These are phyloP conservation scores for Brassica nigra DNA, from an alignment of 345 rosid genomes.

Conservation along the genomic window DNA sequence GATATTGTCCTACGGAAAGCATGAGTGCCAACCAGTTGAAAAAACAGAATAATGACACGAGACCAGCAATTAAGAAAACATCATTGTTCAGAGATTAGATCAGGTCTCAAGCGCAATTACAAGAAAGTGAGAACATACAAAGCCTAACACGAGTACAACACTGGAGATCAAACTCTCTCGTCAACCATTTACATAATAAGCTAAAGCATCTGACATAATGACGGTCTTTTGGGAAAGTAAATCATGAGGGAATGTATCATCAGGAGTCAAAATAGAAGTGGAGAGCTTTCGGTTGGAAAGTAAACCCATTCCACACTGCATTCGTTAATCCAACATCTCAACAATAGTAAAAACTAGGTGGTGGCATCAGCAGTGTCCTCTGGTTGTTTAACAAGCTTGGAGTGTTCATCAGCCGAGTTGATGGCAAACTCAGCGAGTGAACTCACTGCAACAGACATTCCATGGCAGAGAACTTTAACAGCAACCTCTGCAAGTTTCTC, in stretches of 20 bases:
- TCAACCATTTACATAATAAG: neutral
- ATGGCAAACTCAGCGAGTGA: conserved; percentile 74
- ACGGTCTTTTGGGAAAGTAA: conserved; percentile 55
- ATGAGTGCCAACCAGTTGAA: neutral
- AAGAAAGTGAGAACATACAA: neutral
- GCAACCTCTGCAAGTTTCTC: conserved; percentile 89
- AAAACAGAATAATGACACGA: neutral
- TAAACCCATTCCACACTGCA: conserved; percentile 51
- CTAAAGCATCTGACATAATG: conserved; percentile 45
- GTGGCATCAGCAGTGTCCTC: conserved; percentile 35
- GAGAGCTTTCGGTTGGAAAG: conserved; percentile 51
- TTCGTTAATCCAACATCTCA: neutral
- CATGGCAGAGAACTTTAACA: conserved; percentile 79
- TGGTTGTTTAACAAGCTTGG: conserved; percentile 59
- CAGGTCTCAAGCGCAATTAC: conserved; percentile 10
- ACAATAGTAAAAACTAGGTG: neutral
- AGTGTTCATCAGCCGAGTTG: conserved; percentile 66
- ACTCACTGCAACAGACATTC: conserved; percentile 87
- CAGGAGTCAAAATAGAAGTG: conserved; percentile 57
- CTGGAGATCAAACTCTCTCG: neutral
- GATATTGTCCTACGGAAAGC: conserved; percentile 55
- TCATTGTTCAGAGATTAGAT: neutral
- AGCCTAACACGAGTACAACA: neutral
- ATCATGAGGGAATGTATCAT: conserved; percentile 60
- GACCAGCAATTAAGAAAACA: neutral